Base-by-base conservation (phyloP, 106 monocot species). In the Dendrobium officinale region DNA sequence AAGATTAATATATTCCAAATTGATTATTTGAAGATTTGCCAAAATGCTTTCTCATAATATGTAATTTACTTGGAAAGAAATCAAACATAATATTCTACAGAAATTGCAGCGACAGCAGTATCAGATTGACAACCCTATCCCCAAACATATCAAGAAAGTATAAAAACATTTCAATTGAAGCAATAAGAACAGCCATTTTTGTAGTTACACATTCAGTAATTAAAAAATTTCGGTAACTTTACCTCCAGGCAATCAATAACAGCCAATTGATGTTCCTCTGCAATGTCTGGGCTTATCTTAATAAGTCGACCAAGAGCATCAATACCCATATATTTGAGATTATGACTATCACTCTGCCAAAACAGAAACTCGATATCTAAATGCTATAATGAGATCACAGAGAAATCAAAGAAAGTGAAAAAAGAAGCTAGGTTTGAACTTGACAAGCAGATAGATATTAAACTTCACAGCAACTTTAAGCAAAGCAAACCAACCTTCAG, bases 241-340 rank as follows among this genome's bases (percentile, higher is more conserved):
- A 99, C 99, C 93, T 99, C 99, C 84, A 99, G 82, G 82, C 99
- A 99, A 89, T 99, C 99, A 93, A 99, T 99, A 43, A 99, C 99
- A 86, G 95, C 89, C 56, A 95, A 78, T 67, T 99, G 99, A 85
- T 99, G 99, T 75, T 95, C 93, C 82, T 99, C 99, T 51, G 99
- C 99, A 83, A 93, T 93, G 54, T 99, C 95, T 70, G 99, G 99
- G 86, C 88, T 95, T 82, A 95, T 95, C 80, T 93, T 99, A 72
- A 99, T 85, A 9, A 99, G 85, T 77, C 93, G 89, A 81, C 99
- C 89, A 82, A 99, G 91, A 56, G 99, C 99, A 86, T 99, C 99
- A 79, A 99, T 95, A 68, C 99, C 99, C 99, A 99, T 88, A 78
- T 99, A 99, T 82, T 93, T 99, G 70, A 99, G 88, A 77, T 99